A percentile compares a stretch with the other conserved stretches of the same genome.
Conservation (phyloP, 345 rosid species). For the Aquilaria sinensis region DNA sequence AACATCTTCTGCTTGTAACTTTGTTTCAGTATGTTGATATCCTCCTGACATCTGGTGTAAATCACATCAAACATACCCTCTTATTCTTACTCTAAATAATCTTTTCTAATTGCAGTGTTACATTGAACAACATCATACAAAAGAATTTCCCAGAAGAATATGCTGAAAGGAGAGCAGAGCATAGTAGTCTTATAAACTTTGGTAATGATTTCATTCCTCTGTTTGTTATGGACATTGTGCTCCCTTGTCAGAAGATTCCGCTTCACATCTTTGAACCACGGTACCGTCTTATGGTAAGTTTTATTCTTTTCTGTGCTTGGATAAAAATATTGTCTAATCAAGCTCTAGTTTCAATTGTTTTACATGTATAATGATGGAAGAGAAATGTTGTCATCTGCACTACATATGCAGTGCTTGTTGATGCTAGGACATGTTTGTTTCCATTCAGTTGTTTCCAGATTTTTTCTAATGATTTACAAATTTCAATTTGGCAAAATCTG, state of each 20-base stretch:
- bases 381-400: neutral
- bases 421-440: no score
- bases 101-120: constrained; percentile 51
- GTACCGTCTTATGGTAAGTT: constrained; percentile 88
- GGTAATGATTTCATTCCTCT: constrained; percentile 89
- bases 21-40: no score
- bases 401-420: no score
- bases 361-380: neutral
- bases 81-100: constrained; percentile 6
- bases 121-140: constrained; percentile 77
- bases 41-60: no score
- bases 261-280: constrained; percentile 94
- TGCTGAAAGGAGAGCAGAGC: constrained; percentile 88
- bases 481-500: no score
- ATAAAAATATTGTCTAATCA: neutral
- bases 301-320: constrained; percentile 5
- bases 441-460: no score
- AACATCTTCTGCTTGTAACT: no score
- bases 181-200: constrained; percentile 55
- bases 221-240: constrained; percentile 85
- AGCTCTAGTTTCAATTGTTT: neutral
- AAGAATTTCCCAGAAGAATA: constrained; percentile 85
- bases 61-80: no score
- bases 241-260: constrained; percentile 85
- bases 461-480: no score